Evolutionary conservation across 2,329 filamentous ascomycete genomes (phyloP).

Genomic region (Pestalotiopsis sp.): DNA sequence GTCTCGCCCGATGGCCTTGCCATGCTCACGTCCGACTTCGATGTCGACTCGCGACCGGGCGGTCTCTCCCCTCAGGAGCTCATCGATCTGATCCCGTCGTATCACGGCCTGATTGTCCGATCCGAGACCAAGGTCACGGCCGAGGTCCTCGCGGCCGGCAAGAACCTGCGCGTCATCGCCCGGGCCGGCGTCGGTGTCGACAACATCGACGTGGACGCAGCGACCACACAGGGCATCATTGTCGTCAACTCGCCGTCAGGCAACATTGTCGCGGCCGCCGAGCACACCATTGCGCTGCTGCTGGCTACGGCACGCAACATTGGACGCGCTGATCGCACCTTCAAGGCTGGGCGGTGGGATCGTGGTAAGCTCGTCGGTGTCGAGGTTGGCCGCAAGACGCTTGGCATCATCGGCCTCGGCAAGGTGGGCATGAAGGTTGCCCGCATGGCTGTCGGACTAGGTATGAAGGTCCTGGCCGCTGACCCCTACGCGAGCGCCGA

Average conservation of each 20-base stretch:
- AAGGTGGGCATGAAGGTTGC: conserved; percentile 82
- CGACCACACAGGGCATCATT: conserved; percentile 72
- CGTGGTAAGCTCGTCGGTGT: conserved; percentile 72
- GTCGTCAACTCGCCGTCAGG: conserved; percentile 79
- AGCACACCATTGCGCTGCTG: conserved; percentile 74
- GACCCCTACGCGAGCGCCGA: conserved; percentile 77
- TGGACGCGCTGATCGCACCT: conserved; percentile 65
- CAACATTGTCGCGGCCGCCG: conserved; percentile 78
- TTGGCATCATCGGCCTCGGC: conserved; percentile 78
- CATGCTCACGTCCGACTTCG: conserved; percentile 63
- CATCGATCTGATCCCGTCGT: conserved; percentile 64
- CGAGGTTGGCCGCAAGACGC: conserved; percentile 74
- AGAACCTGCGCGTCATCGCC: conserved; percentile 74
- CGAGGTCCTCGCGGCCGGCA: conserved; percentile 63
- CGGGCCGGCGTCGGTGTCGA: conserved; percentile 81
- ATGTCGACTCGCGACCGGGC: conserved; percentile 65
- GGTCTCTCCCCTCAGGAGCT: conserved; percentile 64
- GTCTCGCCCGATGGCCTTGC: conserved; percentile 76
- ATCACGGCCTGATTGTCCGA: conserved; percentile 76
- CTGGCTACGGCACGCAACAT: conserved; percentile 75
- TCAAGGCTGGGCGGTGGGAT: conserved; percentile 76
- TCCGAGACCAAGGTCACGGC: conserved; percentile 81
- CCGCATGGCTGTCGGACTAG: conserved; percentile 73
- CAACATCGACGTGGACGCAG: conserved; percentile 75
- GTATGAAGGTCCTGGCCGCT: conserved; percentile 73